phyloP scores from a whole-genome alignment of 2,329 filamentous ascomycete species.

The Byssothecium circinans region DNA sequence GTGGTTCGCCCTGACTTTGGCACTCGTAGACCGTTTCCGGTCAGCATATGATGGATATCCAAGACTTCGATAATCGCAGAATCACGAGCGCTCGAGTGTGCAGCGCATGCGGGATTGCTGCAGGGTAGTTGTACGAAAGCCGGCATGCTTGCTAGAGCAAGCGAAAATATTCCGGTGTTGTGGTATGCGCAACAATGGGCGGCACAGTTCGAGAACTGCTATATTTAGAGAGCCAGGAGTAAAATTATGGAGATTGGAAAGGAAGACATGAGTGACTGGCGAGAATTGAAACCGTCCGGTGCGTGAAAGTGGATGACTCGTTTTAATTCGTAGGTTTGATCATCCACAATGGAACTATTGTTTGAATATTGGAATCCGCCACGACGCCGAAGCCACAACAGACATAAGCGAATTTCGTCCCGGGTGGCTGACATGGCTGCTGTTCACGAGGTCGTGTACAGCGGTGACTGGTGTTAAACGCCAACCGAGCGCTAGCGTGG shows the following conservation, averaged over 20 bases:
- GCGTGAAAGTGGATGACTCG: too few species aligned
- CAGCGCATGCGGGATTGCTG: background rate
- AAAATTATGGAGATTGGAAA: background rate
- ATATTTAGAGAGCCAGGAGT: background rate
- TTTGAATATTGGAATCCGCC: too few species aligned
- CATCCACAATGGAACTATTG: too few species aligned
- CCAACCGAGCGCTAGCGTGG: conserved; percentile 7
- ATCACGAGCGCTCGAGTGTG: background rate
- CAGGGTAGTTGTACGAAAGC: background rate
- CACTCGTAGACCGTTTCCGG: too few species aligned
- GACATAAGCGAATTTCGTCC: background rate
- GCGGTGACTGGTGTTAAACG: background rate
- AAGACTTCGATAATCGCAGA: background rate
- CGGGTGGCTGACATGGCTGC: background rate
- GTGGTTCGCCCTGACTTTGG: background rate
- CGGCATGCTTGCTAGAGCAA: background rate
- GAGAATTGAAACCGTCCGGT: background rate
- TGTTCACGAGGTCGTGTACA: too few species aligned
- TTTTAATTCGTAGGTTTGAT: too few species aligned
- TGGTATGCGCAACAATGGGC: background rate
- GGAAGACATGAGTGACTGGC: background rate
- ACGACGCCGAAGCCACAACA: too few species aligned
- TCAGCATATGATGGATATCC: too few species aligned
- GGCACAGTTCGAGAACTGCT: background rate
- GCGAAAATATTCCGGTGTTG: background rate